Base-by-base conservation (phyloP, 495 filamentous ascomycete species). In the Aspergillus taichungensis region DNA sequence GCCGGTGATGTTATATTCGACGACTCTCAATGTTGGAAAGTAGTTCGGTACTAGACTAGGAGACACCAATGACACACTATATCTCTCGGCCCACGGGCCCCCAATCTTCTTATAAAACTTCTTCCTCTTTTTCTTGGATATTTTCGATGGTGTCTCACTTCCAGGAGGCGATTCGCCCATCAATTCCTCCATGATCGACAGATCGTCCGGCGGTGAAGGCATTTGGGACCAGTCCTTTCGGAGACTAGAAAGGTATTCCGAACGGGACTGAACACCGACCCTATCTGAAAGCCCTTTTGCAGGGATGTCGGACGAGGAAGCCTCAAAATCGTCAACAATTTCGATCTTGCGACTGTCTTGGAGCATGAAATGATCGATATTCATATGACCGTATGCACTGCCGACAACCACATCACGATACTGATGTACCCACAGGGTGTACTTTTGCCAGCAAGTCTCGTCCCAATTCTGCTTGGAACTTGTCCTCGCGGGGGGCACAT, bases 371-470 rank as follows among this genome's bases (percentile, higher is more conserved):
- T 99, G 92, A 56, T 99, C 92, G 49, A 95, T 84, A 57, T 99
- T 99, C 90, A 99, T 97, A 59, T 99, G 92, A 2, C 91, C 92
- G 52, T 85, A 99, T 11, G 92, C 45, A 11, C 79, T 78, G 6
- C 77, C 77, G 31, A 88, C 75, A 8, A 99, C 69, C 8, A 99
- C 82, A 62, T 99, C 92, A 31, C 94, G 85, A 55, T 88, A 99
- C 54, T 88, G 86, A 54, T 79, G 72, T 52, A 89, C 61, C 88
- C 88, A 96, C 3, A 96, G 69, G 0, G 90, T 84, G 63, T 95
- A 99, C 59, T 95, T 95, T 62, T 95, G 92, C 92, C 94, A 99
- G 67, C 92, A 99, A 0, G 85, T 88, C 67, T 86, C 82, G 48
- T 95, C 88, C 92, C 92, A 98, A 52, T 76, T 78, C 45, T 71